These are phyloP conservation scores for Knoxdaviesia proteae DNA, from an alignment of 2,329 filamentous ascomycete genomes.

Conservation along the genomic window DNA sequence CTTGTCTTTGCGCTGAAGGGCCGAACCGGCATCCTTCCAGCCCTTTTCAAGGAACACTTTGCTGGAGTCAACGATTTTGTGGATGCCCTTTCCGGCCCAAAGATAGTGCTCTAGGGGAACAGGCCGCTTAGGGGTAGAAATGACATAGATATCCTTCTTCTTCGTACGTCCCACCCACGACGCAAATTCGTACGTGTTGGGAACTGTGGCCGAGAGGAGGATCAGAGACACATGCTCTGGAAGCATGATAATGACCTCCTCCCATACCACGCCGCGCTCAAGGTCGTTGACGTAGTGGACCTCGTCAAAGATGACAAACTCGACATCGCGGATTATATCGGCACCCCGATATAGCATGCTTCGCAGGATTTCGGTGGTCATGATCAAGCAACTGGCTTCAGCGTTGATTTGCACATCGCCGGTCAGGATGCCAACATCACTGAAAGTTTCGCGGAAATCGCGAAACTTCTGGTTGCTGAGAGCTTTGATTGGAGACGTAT, in stretches of 20 bases:
- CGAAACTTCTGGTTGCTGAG: conserved; percentile 97
- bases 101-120: conserved; percentile 91
- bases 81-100: conserved; percentile 81
- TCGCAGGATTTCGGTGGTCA: conserved; percentile 94
- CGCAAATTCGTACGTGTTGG: conserved; percentile 93
- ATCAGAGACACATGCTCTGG: conserved; percentile 94
- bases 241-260: conserved; percentile 98
- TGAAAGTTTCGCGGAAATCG: conserved; percentile 76
- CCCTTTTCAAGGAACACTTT: conserved; percentile 83
- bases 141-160: conserved; percentile 97
- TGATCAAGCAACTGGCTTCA: conserved; percentile 93
- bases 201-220: conserved; percentile 83
- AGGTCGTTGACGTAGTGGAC: conserved; percentile 97
- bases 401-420: conserved; percentile 96
- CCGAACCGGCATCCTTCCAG: conserved; percentile 83
- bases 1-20: conserved; percentile 66
- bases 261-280: conserved; percentile 94
- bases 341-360: conserved; percentile 97
- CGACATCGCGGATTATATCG: conserved; percentile 87
- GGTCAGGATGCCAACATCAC: conserved; percentile 90
- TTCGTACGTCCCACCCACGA: conserved; percentile 97
- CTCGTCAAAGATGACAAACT: conserved; percentile 97
- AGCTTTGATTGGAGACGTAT: conserved; percentile 96
- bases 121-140: conserved; percentile 86
- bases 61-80: conserved; percentile 85